Base-by-base conservation (phyloP, 257 asterid genomes). In the Solanum rostratum region DNA sequence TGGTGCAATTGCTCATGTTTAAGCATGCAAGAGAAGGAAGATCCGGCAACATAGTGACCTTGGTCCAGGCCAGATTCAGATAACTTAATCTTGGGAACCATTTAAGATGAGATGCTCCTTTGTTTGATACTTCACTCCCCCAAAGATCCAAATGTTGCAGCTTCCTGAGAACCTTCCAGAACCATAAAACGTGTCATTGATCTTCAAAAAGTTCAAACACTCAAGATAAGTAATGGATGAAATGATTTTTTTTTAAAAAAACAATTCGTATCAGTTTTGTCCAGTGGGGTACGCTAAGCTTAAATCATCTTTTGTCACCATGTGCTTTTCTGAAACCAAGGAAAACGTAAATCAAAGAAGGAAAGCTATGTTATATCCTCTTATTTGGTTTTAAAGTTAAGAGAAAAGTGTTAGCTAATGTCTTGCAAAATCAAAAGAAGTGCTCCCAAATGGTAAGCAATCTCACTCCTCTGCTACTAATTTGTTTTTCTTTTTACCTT, bases 1-100 rank as follows among this genome's bases (percentile, higher is more conserved):
- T 80, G 10, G 91, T 89, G 89, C 98, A 97, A 90, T 92, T 94
- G 84, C 98, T 95, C 97, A 95, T 92, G 94, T 95, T 91, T 85
- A 97, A 91, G 89, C 53, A 87, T 43, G 88, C 73, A 80, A 97
- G 93, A 39, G 96, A 93, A 82, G 90, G 82, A 84, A 97, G 69
- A 86, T 84, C 74, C 3, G 98, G 97, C 86, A 97, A 86, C 86
- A 74, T 80, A 45, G 97, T 93, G 24, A 95, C 94, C 33, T 88
- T 83, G 37, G 99, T 96, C 99, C 98, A 96, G 63, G 96, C 98
- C 79, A 96, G 87, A 87, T 91, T 93, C 83, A 96, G 85, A 87
- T 87, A 88, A 88, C 88, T 92, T 94, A 95, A 88, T 85, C 83
- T 87, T 29, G 94, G 92, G 81, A 93, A 94, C 83, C 43, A 79